phyloP scores from a whole-genome alignment of 129 eudicot species.

The Chrysanthemum seticuspe region DNA sequence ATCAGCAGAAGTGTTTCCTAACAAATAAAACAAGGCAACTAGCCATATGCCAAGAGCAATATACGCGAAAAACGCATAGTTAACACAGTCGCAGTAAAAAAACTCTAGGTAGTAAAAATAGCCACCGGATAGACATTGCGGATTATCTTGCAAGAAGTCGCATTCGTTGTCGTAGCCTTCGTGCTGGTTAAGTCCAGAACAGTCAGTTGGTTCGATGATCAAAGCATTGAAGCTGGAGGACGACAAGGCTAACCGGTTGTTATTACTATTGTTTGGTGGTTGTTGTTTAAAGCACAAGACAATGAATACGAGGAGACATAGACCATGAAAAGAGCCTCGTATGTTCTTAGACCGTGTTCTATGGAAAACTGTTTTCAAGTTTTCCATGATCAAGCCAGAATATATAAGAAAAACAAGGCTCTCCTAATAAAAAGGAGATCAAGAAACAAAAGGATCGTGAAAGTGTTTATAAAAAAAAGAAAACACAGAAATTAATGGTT shows the following conservation, averaged over 20 bases:
- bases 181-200: conserved; percentile 42
- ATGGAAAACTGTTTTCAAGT: not conserved
- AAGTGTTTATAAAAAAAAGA: too few species aligned
- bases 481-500: too few species aligned
- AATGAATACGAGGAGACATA: conserved; percentile 6
- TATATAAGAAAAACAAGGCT: too few species aligned
- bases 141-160: conserved; percentile 50
- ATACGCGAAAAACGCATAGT: conserved; percentile 33
- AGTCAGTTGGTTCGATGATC: conserved; percentile 29
- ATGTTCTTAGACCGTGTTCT: not conserved
- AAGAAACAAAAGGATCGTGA: too few species aligned
- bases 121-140: conserved; percentile 57
- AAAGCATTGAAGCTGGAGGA: not conserved
- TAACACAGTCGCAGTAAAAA: conserved; percentile 58
- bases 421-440: too few species aligned
- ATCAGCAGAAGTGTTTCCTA: conserved; percentile 71
- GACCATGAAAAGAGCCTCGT: conserved; percentile 4
- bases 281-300: not conserved
- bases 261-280: too few species aligned
- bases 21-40: conserved; percentile 50
- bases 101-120: conserved; percentile 46
- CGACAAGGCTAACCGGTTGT: not conserved
- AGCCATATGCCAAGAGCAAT: conserved; percentile 44
- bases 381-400: not conserved
- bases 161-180: conserved; percentile 42